A percentile compares a stretch with the other conserved stretches of the same genome.
Evolutionary conservation across 495 filamentous ascomycete genomes (phyloP).

Genomic region (Penicillium pancosmium): DNA sequence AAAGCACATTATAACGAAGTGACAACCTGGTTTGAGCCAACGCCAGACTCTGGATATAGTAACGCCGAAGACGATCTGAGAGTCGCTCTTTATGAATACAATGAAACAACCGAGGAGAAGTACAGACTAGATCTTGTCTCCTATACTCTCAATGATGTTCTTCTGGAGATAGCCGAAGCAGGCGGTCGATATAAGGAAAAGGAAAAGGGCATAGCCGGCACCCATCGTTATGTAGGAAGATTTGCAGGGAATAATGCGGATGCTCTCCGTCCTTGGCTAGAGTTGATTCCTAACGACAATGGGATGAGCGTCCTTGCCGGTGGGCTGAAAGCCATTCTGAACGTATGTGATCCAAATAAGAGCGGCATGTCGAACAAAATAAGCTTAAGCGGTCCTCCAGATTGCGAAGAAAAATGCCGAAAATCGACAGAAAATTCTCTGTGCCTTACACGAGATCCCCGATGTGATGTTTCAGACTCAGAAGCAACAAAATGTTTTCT

Average conservation of each 20-base stretch:
- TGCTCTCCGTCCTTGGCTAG: neutral
- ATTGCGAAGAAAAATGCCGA: constrained; percentile 4
- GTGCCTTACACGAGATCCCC: constrained; percentile 1
- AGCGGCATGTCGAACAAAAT: too few species aligned
- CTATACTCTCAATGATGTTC: neutral
- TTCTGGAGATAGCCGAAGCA: constrained; percentile 3
- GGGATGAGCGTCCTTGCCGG: neutral
- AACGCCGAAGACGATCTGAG: neutral
- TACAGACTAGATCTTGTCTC: neutral
- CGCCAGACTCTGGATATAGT: neutral
- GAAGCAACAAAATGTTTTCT: neutral
- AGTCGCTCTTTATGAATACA: neutral
- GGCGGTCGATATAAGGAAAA: neutral
- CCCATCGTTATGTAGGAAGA: neutral
- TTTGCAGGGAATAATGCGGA: neutral
- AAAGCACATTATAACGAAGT: neutral
- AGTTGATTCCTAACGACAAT: constrained; percentile 1
- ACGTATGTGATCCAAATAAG: neutral
- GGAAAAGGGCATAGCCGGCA: neutral
- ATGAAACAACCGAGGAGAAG: neutral
- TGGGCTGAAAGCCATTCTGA: neutral
- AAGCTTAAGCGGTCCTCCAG: neutral
- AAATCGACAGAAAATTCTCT: neutral
- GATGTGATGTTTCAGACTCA: neutral
- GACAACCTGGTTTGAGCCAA: neutral